These are phyloP conservation scores for Pythium chondricola DNA, from an alignment of 352 stramenopile genomes.

Conservation along the genomic window DNA sequence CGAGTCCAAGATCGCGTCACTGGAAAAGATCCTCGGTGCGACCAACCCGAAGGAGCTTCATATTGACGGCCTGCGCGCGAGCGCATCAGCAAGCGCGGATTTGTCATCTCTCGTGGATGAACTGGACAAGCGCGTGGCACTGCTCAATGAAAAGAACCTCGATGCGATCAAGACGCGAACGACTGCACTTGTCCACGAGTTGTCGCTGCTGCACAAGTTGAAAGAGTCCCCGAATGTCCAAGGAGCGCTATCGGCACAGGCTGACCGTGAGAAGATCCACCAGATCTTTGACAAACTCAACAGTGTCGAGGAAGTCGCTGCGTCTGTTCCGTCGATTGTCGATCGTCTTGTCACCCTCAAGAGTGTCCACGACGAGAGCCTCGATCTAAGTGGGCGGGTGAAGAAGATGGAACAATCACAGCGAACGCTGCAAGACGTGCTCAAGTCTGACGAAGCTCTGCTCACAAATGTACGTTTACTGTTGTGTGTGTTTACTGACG, in stretches of 20 bases:
- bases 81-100: slow-evolving; percentile 18
- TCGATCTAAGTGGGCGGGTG: slow-evolving; percentile 41
- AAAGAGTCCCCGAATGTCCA: slow-evolving; percentile 65
- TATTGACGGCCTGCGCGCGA: slow-evolving; percentile 32
- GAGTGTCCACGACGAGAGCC: slow-evolving; percentile 57
- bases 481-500: not conserved
- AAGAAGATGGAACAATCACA: slow-evolving; percentile 60
- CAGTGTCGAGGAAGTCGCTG: slow-evolving; percentile 49
- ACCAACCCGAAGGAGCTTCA: slow-evolving; percentile 45
- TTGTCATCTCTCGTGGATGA: slow-evolving; percentile 41
- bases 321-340: slow-evolving; percentile 57
- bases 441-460: slow-evolving; percentile 54
- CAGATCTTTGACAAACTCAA: slow-evolving; percentile 67
- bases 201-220: slow-evolving; percentile 73
- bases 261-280: slow-evolving; percentile 60
- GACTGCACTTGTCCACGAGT: slow-evolving; percentile 67
- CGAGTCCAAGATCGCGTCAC: slow-evolving; percentile 48
- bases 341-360: slow-evolving; percentile 71
- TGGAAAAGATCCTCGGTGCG: slow-evolving; percentile 53
- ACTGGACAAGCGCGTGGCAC: slow-evolving; percentile 57
- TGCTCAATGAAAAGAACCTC: slow-evolving; percentile 75
- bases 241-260: slow-evolving; percentile 41
- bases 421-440: slow-evolving; percentile 41
- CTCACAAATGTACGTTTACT: slow-evolving; percentile 57
- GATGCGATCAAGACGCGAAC: slow-evolving; percentile 75